These are phyloP conservation scores for Hygrocybe coccinea DNA, from an alignment of 768 basidiomycete species.

Conservation along the genomic window DNA sequence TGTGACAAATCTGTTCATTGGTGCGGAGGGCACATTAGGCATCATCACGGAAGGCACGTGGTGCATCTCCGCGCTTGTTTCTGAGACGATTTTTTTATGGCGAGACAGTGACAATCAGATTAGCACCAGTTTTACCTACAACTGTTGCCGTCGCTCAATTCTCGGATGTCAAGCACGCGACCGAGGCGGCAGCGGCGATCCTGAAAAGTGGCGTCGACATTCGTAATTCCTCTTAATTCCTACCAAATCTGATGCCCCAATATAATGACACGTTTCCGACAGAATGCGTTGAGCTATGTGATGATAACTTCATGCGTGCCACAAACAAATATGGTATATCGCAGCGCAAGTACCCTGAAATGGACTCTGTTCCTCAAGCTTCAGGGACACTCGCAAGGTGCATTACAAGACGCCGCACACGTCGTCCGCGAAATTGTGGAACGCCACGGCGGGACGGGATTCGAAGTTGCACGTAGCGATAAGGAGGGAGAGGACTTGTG, in stretches of 20 bases:
- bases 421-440: constrained; percentile 57
- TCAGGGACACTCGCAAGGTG: constrained; percentile 58
- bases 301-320: constrained; percentile 70
- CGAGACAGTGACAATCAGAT: constrained; percentile 65
- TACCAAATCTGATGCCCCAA: neutral
- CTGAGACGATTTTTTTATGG: constrained; percentile 30
- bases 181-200: constrained; percentile 77
- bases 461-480: constrained; percentile 69
- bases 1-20: constrained; percentile 79
- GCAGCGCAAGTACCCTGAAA: constrained; percentile 56
- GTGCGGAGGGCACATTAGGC: constrained; percentile 75
- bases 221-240: constrained; percentile 42
- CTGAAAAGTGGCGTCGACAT: constrained; percentile 63
- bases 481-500: constrained; percentile 74
- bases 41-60: constrained; percentile 74
- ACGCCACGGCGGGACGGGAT: constrained; percentile 61
- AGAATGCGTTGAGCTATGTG: constrained; percentile 88
- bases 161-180: constrained; percentile 70
- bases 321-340: constrained; percentile 64
- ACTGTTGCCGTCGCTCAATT: constrained; percentile 89
- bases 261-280: constrained; percentile 1
- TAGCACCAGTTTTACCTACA: constrained; percentile 76
- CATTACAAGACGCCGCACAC: constrained; percentile 54
- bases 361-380: constrained; percentile 88
- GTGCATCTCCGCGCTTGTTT: constrained; percentile 15